phyloP scores from a whole-genome alignment of 129 eudicot species.

The carrot (Daucus carota) region DNA sequence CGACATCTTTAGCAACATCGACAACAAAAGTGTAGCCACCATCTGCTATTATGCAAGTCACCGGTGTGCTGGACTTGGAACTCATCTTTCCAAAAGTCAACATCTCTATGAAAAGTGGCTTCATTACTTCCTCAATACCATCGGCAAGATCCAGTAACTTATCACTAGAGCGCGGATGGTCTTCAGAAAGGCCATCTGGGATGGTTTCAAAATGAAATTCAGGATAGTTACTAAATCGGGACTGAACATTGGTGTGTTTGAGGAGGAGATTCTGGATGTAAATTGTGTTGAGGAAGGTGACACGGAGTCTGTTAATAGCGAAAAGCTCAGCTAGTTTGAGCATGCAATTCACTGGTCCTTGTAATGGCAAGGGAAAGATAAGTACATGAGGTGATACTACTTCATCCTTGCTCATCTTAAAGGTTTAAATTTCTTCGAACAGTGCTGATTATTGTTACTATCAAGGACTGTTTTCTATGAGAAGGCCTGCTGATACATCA shows the following conservation, averaged over 20 bases:
- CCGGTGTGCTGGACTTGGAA: conserved; percentile 16
- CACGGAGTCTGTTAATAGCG: conserved; percentile 38
- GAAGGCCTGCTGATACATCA: not conserved
- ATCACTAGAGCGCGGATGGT: conserved; percentile 26
- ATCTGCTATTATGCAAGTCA: conserved; percentile 46
- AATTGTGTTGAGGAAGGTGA: conserved; percentile 59
- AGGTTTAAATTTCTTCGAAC: not conserved
- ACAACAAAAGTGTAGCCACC: conserved; percentile 39
- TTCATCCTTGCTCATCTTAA: not conserved
- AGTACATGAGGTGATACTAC: conserved; percentile 44
- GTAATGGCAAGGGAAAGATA: conserved; percentile 60
- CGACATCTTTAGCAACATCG: conserved; percentile 40
- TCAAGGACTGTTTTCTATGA: not conserved
- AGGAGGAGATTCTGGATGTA: conserved; percentile 39
- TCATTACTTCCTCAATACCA: conserved; percentile 24
- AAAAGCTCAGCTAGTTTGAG: conserved; percentile 62
- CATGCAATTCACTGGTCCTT: conserved; percentile 68
- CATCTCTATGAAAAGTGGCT: conserved; percentile 33
- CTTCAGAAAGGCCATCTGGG: conserved; percentile 47
- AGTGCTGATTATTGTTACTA: not conserved
- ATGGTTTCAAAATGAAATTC: conserved; percentile 34
- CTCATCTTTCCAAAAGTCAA: conserved; percentile 17
- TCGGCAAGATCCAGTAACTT: conserved; percentile 27
- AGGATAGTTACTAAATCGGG: conserved; percentile 34
- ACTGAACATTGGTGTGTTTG: conserved; percentile 33